Conservation (phyloP, 1,284 basidiomycete genomes). For the Cystobasidiaceae sp. region DNA sequence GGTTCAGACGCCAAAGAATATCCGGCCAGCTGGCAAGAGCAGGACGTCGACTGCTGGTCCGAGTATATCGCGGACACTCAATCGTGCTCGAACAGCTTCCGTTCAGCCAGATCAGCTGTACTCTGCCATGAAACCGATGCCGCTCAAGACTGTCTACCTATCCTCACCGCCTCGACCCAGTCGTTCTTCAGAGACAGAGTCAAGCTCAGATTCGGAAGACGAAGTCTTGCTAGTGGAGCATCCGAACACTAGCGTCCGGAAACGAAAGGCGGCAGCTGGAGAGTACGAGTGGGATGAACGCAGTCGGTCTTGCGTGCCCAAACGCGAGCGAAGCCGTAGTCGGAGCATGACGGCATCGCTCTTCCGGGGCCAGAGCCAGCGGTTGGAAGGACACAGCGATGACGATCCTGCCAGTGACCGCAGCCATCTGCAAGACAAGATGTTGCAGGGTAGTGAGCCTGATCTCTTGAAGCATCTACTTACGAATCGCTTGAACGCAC, state of each 20-base stretch:
- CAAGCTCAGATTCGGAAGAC: conserved; percentile 13
- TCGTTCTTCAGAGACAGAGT: conserved; percentile 3
- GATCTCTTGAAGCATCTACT: conserved; percentile 8
- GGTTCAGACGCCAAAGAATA: too few species aligned
- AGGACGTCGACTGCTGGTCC: neutral
- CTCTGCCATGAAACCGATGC: conserved; percentile 23
- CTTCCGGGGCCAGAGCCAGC: neutral
- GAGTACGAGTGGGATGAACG: conserved; percentile 26
- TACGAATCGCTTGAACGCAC: neutral
- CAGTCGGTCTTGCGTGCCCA: conserved; percentile 12
- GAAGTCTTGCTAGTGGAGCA: conserved; percentile 6
- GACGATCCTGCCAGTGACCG: conserved; percentile 9
- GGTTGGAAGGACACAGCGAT: neutral
- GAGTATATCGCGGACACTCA: neutral
- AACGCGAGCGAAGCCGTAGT: conserved; percentile 25
- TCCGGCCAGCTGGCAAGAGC: too few species aligned
- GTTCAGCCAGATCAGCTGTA: neutral
- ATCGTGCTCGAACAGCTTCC: conserved; percentile 1
- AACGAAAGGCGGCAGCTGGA: conserved; percentile 19
- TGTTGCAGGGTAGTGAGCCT: neutral
- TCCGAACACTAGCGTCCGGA: neutral
- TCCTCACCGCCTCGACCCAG: conserved; percentile 15
- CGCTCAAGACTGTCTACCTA: conserved; percentile 11
- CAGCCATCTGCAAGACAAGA: conserved; percentile 1
- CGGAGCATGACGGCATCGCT: conserved; percentile 2